Conservation (phyloP, 2,329 filamentous ascomycete species). For the Metarhizium rileyi region DNA sequence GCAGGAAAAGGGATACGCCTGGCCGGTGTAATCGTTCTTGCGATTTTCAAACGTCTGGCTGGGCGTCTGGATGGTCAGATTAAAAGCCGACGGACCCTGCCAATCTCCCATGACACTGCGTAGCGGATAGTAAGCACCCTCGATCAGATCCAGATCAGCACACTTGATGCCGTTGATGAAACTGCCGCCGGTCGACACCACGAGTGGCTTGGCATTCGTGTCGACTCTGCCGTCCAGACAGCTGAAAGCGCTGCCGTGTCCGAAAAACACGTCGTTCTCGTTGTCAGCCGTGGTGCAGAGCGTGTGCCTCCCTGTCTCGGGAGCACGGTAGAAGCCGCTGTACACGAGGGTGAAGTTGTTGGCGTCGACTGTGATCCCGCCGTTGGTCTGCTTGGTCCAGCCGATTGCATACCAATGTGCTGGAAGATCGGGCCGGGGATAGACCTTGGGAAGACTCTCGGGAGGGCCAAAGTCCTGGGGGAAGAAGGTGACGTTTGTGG, state of each 20-base stretch:
- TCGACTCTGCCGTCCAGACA: slow-evolving; percentile 7
- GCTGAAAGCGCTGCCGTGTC: slow-evolving; percentile 12
- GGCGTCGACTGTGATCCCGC: slow-evolving; percentile 12
- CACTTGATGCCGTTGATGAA: slow-evolving; percentile 12
- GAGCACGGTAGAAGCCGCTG: slow-evolving; percentile 11
- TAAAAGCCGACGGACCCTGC: slow-evolving; percentile 9
- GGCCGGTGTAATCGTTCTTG: slow-evolving; percentile 3
- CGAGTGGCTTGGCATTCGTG: slow-evolving; percentile 6
- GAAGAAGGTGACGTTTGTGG: slow-evolving; percentile 11
- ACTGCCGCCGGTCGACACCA: slow-evolving; percentile 9
- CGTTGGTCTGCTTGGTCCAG: slow-evolving; percentile 7
- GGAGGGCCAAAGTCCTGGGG: slow-evolving; percentile 7
- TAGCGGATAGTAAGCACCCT: slow-evolving; percentile 12
- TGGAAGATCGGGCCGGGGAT: slow-evolving; percentile 3
- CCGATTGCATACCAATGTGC: slow-evolving; percentile 6
- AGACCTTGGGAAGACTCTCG: not conserved
- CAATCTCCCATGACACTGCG: slow-evolving; percentile 14
- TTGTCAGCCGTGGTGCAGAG: slow-evolving; percentile 15
- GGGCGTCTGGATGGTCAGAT: slow-evolving; percentile 8
- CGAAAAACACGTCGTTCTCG: slow-evolving; percentile 14
- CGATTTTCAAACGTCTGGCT: slow-evolving; percentile 7
- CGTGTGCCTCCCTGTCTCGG: slow-evolving; percentile 10
- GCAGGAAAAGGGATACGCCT: slow-evolving; percentile 2
- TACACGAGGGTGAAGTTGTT: slow-evolving; percentile 17
- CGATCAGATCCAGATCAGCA: slow-evolving; percentile 8